phyloP scores from a whole-genome alignment of 768 basidiomycete species.

The Tulasnella sp. region DNA sequence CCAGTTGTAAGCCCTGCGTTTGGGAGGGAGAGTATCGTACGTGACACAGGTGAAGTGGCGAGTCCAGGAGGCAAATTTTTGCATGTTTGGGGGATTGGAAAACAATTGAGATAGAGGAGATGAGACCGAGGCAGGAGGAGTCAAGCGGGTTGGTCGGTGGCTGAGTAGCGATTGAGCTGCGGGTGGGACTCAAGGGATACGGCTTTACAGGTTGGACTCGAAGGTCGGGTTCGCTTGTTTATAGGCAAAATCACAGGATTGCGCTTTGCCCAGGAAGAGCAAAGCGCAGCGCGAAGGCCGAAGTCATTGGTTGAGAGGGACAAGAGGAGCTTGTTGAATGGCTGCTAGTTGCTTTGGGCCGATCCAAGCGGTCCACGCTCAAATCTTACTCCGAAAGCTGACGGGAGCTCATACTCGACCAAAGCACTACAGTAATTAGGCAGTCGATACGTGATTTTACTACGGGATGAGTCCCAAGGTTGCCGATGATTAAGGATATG shows the following conservation, averaged over 20 bases:
- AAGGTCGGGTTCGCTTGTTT: not conserved
- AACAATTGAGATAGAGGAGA: not conserved
- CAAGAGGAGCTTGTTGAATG: not conserved
- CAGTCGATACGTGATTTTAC: not conserved
- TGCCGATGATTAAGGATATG: too few species aligned
- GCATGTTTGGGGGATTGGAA: not conserved
- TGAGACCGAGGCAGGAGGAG: not conserved
- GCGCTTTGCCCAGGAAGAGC: not conserved
- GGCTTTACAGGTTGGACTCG: too few species aligned
- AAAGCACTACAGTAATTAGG: not conserved
- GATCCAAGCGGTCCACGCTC: not conserved
- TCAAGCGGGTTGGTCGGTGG: not conserved
- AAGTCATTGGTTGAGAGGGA: not conserved
- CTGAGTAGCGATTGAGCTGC: too few species aligned
- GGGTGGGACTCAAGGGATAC: too few species aligned
- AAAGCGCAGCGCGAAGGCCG: not conserved
- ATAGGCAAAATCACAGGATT: not conserved
- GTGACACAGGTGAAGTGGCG: not conserved
- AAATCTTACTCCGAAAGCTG: not conserved
- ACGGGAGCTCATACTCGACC: not conserved
- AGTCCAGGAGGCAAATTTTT: not conserved
- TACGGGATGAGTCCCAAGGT: too few species aligned
- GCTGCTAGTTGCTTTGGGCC: not conserved
- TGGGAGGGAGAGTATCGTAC: not conserved
- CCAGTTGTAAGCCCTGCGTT: not conserved